Evolutionary conservation across 768 basidiomycete genomes (phyloP).

Genomic region (Tulasnella sp.): DNA sequence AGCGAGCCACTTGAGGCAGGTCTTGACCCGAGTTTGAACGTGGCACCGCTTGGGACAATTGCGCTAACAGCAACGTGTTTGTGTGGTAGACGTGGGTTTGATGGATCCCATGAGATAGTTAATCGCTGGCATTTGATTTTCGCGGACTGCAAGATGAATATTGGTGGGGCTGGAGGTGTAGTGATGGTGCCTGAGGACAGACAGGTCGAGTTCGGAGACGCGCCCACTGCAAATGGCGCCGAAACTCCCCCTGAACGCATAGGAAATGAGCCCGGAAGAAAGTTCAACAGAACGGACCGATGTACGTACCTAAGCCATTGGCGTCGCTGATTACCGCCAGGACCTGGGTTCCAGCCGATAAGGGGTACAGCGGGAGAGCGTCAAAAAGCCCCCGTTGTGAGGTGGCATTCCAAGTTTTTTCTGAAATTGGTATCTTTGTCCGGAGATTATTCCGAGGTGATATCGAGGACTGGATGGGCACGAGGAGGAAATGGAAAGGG

Average conservation of each 20-base stretch:
- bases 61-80: not conserved
- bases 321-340: not conserved
- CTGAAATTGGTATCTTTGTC: not conserved
- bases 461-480: not conserved
- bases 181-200: not conserved
- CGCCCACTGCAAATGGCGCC: not conserved
- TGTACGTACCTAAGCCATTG: not conserved
- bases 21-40: not conserved
- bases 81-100: not conserved
- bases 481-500: constrained; percentile 9
- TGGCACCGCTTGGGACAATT: not conserved
- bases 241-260: not conserved
- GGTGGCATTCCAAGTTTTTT: not conserved
- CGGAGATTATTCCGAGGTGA: not conserved
- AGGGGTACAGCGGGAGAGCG: not conserved
- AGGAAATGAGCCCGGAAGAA: not conserved
- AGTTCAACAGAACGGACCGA: not conserved
- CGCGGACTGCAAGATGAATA: not conserved
- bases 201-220: not conserved
- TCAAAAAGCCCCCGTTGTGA: not conserved
- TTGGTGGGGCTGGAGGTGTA: not conserved
- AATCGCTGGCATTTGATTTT: not conserved
- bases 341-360: not conserved
- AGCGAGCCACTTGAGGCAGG: not conserved
- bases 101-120: not conserved